These are phyloP conservation scores for Skeletonema costatum DNA, from an alignment of 108 stramenopile species.

Conservation along the genomic window DNA sequence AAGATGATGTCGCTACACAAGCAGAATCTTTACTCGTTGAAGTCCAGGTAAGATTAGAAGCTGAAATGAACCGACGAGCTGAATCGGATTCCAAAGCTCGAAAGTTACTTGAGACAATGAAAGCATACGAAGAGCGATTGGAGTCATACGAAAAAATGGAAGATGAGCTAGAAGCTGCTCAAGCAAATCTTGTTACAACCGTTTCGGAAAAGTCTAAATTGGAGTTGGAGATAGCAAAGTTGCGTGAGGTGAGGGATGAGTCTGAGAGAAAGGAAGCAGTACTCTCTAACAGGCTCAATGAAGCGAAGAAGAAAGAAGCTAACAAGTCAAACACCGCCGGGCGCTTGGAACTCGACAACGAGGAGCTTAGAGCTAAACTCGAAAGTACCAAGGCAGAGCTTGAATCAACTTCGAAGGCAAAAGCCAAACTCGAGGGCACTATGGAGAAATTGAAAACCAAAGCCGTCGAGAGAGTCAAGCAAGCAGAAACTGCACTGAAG, in stretches of 20 bases:
- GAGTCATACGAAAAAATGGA: slow-evolving; percentile 36
- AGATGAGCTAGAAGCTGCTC: slow-evolving; percentile 42
- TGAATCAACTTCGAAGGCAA: slow-evolving; percentile 46
- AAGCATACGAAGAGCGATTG: slow-evolving; percentile 35
- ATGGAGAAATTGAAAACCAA: slow-evolving; percentile 68
- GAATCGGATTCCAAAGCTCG: slow-evolving; percentile 33
- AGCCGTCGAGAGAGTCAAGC: slow-evolving; percentile 54
- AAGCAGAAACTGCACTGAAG: slow-evolving; percentile 63
- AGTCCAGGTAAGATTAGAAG: slow-evolving; percentile 64
- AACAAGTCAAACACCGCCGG: slow-evolving; percentile 64
- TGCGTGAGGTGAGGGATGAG: slow-evolving; percentile 69
- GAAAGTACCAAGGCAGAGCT: slow-evolving; percentile 46
- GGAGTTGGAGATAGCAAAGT: slow-evolving; percentile 38
- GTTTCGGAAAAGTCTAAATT: slow-evolving; percentile 44
- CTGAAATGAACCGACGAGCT: slow-evolving; percentile 57
- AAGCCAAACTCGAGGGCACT: slow-evolving; percentile 58
- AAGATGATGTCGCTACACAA: slow-evolving; percentile 21
- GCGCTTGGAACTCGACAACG: slow-evolving; percentile 60
- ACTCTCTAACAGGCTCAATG: slow-evolving; percentile 71
- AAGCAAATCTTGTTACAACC: slow-evolving; percentile 31
- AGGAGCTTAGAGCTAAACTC: slow-evolving; percentile 50
- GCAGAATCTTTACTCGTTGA: slow-evolving; percentile 54
- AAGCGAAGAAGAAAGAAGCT: slow-evolving; percentile 78
- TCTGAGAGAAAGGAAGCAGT: slow-evolving; percentile 68
- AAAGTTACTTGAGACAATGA: slow-evolving; percentile 15